Base-by-base conservation (phyloP, 805 yeast species). In the Vanderwaltozyma tropicalis region DNA sequence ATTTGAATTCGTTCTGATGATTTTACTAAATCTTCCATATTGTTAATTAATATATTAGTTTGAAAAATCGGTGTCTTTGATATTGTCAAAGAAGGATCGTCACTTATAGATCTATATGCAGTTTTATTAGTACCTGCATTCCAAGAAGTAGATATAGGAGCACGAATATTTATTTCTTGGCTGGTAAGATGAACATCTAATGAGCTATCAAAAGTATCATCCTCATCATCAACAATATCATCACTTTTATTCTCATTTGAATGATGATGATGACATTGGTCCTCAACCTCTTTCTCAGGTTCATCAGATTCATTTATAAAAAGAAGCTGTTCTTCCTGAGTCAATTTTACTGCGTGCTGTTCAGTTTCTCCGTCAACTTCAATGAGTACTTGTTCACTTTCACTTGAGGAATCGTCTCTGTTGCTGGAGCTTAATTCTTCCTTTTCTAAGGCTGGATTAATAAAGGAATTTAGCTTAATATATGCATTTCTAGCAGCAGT, bases 311-410 rank as follows among this genome's bases (percentile, higher is more conserved):
- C 40, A 11, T 24, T 11, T 8, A 44, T 18, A 16, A 56, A 49
- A 3, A 44, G 41, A 16, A 56, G 28, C 20, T 39, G 40, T 5
- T 50, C 46, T 16, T 47, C 40, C 26, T 47, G 49, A 4, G 45
- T 43, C 1, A 48, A 20, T 14, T 31, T 38, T 0, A 49, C 61
- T 24, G 41, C 41, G 12, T 52, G 45, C 20, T 48, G 43, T 5
- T 42, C 31, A 18, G 41, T 40, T 13, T 48, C 32, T 20, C 49
- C 57, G 26, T 47, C 59, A 18, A 52, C 46, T 25, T 49, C 49
- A 31, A 54, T 43, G 1, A 47, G 42, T 9, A 53, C 46, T 7
- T 42, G 35, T 12, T 41, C 44, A 26, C 21, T 15, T 12, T 32
- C 31, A 5, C n/a, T 22, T 1, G 30, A 15, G 1, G 14, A 4